These are phyloP conservation scores for Mycogone perniciosa DNA, from an alignment of 2,329 filamentous ascomycete genomes.

Conservation along the genomic window DNA sequence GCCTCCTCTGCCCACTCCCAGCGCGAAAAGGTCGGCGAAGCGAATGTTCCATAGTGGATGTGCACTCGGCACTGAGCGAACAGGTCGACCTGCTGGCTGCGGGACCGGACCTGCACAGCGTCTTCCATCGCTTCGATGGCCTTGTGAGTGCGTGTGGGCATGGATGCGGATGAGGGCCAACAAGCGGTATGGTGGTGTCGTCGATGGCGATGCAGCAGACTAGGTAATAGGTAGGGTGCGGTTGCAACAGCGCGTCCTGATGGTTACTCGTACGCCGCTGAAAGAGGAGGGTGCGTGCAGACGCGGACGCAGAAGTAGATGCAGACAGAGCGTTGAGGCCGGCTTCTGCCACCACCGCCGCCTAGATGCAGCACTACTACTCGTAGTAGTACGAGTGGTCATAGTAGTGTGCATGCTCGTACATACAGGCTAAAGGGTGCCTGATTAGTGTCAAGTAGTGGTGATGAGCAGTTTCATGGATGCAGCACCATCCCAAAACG, in stretches of 20 bases:
- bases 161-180: slow-evolving; percentile 46
- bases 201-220: slow-evolving; percentile 19
- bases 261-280: slow-evolving; percentile 32
- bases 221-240: slow-evolving; percentile 39
- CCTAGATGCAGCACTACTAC: too few species aligned
- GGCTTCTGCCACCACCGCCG: not conserved
- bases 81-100: slow-evolving; percentile 40
- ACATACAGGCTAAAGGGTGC: too few species aligned
- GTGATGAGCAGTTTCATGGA: too few species aligned
- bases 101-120: slow-evolving; percentile 39
- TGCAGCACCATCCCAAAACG: too few species aligned
- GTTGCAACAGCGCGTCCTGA: slow-evolving; percentile 59
- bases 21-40: slow-evolving; percentile 6
- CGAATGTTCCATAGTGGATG: slow-evolving; percentile 40
- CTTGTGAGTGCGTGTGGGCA: slow-evolving; percentile 50
- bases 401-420: too few species aligned
- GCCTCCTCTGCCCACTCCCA: not conserved
- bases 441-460: too few species aligned
- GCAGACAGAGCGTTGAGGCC: slow-evolving; percentile 8
- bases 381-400: too few species aligned
- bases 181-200: slow-evolving; percentile 48
- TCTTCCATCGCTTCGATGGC: slow-evolving; percentile 42
- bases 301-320: slow-evolving; percentile 12
- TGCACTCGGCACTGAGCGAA: slow-evolving; percentile 49
- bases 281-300: slow-evolving; percentile 21